Conservation (phyloP, 139 green algal genomes). For the Edaphochlamys debaryana region DNA sequence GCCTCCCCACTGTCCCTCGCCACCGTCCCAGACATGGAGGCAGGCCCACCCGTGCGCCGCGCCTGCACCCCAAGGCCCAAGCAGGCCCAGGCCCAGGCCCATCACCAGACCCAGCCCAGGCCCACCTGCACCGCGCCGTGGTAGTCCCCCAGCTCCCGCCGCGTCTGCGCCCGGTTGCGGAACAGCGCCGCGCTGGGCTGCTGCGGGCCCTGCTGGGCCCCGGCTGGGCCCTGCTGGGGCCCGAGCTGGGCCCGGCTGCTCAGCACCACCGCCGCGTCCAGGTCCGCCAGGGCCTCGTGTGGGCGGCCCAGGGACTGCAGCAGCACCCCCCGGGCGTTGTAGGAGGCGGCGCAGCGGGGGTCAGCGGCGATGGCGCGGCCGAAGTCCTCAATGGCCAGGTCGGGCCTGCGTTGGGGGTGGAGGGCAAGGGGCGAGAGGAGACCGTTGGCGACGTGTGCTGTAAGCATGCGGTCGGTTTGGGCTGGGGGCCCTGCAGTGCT, state of each 20-base stretch:
- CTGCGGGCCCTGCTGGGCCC: conserved; percentile 54
- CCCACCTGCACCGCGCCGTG: conserved; percentile 9
- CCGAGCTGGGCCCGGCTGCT: too few species aligned
- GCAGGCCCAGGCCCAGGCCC: too few species aligned
- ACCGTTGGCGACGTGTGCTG: too few species aligned
- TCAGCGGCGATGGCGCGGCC: conserved; percentile 46
- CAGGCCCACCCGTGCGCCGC: too few species aligned
- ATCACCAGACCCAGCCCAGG: too few species aligned
- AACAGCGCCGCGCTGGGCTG: conserved; percentile 52
- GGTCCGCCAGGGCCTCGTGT: neutral
- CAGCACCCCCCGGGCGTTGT: conserved; percentile 47
- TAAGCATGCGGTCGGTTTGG: too few species aligned
- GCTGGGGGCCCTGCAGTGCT: too few species aligned
- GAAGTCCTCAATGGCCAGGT: conserved; percentile 47
- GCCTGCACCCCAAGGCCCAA: too few species aligned
- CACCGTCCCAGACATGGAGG: too few species aligned
- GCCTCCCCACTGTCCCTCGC: too few species aligned
- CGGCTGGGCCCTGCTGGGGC: too few species aligned
- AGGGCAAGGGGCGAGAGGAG: too few species aligned
- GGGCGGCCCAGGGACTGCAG: conserved; percentile 25
- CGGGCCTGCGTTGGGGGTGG: conserved; percentile 27
- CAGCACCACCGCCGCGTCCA: conserved; percentile 71
- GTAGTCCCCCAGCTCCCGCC: conserved; percentile 25
- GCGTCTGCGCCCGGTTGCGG: conserved; percentile 62
- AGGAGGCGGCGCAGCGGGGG: conserved; percentile 44